phyloP scores from a whole-genome alignment of 108 stramenopile genomes.

The Cyclotella baltica region DNA sequence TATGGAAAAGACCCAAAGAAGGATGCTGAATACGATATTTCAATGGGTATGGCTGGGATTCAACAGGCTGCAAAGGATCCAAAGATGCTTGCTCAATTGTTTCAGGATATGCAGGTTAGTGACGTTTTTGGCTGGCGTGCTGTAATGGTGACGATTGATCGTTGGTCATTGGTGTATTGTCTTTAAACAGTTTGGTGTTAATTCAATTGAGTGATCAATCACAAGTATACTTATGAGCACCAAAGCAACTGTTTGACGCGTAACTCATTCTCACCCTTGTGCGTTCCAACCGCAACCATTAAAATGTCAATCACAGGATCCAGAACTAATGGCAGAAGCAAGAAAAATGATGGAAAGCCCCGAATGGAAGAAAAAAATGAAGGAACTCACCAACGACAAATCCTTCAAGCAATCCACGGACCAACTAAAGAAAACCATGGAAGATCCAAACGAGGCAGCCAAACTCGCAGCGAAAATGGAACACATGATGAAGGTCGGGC shows the following conservation, averaged over 20 bases:
- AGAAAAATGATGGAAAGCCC: constrained; percentile 90
- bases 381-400: constrained; percentile 70
- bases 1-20: constrained; percentile 68
- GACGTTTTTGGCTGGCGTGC: background rate
- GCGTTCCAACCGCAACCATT: background rate
- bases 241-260: no score
- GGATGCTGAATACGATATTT: constrained; percentile 71
- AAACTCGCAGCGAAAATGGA: constrained; percentile 87
- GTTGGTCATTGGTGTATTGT: no score
- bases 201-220: no score
- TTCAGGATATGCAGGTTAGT: constrained; percentile 90
- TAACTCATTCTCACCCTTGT: background rate
- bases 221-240: no score
- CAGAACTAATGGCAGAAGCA: constrained; percentile 90
- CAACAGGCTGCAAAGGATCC: constrained; percentile 87
- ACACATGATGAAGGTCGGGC: constrained; percentile 87
- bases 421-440: constrained; percentile 66
- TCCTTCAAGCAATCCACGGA: constrained; percentile 74
- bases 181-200: no score
- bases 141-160: background rate
- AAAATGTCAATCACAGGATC: constrained; percentile 63
- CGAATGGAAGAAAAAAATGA: constrained; percentile 91
- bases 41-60: constrained; percentile 85
- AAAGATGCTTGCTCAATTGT: constrained; percentile 86
- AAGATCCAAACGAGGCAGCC: constrained; percentile 87